Percentiles rank a stretch among this genome's conserved stretches.
Evolutionary conservation across 148 eudicot genomes (phyloP).

Genomic region (Euryodendron excelsum): DNA sequence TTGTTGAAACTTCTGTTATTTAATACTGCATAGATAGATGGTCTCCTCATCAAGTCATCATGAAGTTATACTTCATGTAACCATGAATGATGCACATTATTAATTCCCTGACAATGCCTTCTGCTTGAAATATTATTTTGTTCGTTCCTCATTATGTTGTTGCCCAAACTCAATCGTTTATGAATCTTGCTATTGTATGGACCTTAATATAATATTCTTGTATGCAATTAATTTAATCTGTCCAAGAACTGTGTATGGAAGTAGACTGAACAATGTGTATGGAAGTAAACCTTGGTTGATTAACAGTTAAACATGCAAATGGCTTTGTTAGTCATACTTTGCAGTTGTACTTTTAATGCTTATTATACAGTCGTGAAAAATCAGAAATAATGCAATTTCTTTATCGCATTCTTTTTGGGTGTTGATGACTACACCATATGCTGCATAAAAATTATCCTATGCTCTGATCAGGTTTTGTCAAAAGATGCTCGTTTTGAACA

Average conservation of each 20-base stretch:
- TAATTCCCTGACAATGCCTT: background rate
- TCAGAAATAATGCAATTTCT: background rate
- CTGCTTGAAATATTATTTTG: background rate
- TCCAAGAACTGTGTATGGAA: background rate
- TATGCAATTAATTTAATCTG: background rate
- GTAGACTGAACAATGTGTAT: background rate
- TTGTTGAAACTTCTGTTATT: too few relatives aligned
- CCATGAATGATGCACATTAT: background rate
- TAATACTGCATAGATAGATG: background rate
- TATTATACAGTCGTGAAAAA: too few relatives aligned
- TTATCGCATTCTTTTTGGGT: background rate
- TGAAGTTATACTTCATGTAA: background rate
- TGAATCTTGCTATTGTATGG: background rate
- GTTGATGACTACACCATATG: background rate
- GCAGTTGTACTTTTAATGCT: too few relatives aligned
- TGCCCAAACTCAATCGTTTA: background rate
- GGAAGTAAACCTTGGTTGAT: background rate
- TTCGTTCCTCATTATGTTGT: background rate
- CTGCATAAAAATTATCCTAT: background rate
- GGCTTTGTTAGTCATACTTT: too few relatives aligned
- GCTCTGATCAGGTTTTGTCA: conserved; percentile 45
- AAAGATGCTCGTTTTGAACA: conserved; percentile 95
- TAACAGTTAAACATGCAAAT: background rate
- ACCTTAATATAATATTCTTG: background rate
- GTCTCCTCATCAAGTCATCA: background rate